Evolutionary conservation across 148 eudicot genomes (phyloP), one percentile per base, ranked within the genome.

Genomic region (Camellia granthamiana): DNA sequence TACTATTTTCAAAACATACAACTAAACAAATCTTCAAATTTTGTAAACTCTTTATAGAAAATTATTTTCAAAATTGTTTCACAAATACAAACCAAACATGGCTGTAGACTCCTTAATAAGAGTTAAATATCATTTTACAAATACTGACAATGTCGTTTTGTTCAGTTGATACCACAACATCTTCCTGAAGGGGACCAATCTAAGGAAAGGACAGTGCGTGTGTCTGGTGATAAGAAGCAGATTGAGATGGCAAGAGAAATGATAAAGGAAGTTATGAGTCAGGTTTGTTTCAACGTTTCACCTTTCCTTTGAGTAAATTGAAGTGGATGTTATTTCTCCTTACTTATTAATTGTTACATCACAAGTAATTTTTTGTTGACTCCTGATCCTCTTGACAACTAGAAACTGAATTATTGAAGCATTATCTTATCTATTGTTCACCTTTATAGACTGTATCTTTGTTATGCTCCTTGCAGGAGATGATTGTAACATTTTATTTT

Each of bases 231-330:
- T 79, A 92, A 83, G 87, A 91, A 86, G 84, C 98, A 94, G 85
- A 90, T 96, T 80, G 98, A 96, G 78, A 74, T 80, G 69, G 99
- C 98, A 21, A 86, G 88, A 80, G 99, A 92, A 77, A 88, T 96
- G 86, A 94, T 96, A 55, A 94, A 89, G 81, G 95, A 96, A 84
- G 98, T 91, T 64, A 94, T 96, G 99, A 90, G 80, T 85, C 99
- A 96, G 99, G 99, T 96, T 85, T 84, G 90, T 85, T 63, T 44
- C 58, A 58, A 60, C 61, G 43, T 67, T 79, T 59, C 14, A 66
- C 23, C 70, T 73, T 73, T 66, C 55, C 58, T 69, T 41, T 65
- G 16, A 65, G 1, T 54, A 12, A 54, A 68, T 77, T 65, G 72
- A 69, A 42, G 64, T 55, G 52, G 54, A 12, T 41, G 41, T 77